phyloP scores from a whole-genome alignment of 768 basidiomycete species.

The Phanerochaete carnosa region DNA sequence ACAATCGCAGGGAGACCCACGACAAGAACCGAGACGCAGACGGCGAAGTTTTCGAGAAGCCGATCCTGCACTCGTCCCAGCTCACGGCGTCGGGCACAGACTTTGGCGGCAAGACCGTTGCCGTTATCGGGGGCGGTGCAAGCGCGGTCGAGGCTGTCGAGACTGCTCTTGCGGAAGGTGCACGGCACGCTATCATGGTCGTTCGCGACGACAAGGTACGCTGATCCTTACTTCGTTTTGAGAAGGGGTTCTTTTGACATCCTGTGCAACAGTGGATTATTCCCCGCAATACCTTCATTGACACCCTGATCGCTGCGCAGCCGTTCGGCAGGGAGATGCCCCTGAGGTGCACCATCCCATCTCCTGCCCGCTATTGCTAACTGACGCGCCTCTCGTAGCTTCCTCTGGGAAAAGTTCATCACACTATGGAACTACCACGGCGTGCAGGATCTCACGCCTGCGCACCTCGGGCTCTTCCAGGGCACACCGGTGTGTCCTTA shows the following conservation, averaged over 20 bases:
- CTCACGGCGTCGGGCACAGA: constrained; percentile 29
- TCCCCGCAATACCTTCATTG: constrained; percentile 41
- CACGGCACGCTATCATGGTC: constrained; percentile 33
- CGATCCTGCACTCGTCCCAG: constrained; percentile 45
- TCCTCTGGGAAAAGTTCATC: constrained; percentile 46
- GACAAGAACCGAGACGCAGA: neutral
- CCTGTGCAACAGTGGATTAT: constrained; percentile 42
- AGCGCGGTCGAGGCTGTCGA: constrained; percentile 48
- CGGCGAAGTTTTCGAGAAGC: constrained; percentile 30
- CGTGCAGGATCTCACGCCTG: constrained; percentile 41
- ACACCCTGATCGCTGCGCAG: constrained; percentile 44
- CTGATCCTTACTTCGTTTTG: neutral
- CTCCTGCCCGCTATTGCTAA: neutral
- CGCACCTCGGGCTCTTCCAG: constrained; percentile 40
- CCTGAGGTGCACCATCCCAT: constrained; percentile 31
- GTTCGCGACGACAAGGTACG: constrained; percentile 38
- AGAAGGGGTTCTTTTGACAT: neutral
- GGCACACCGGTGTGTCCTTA: constrained; percentile 39
- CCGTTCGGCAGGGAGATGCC: constrained; percentile 54
- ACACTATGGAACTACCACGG: constrained; percentile 41
- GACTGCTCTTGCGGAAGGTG: constrained; percentile 32
- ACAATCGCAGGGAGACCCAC: constrained; percentile 6
- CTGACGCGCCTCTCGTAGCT: constrained; percentile 26
- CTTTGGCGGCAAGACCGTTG: constrained; percentile 38
- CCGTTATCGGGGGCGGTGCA: constrained; percentile 51